Evolutionary conservation across 1,284 basidiomycete genomes (phyloP).

Genomic region (Hemileccinum hortonii): DNA sequence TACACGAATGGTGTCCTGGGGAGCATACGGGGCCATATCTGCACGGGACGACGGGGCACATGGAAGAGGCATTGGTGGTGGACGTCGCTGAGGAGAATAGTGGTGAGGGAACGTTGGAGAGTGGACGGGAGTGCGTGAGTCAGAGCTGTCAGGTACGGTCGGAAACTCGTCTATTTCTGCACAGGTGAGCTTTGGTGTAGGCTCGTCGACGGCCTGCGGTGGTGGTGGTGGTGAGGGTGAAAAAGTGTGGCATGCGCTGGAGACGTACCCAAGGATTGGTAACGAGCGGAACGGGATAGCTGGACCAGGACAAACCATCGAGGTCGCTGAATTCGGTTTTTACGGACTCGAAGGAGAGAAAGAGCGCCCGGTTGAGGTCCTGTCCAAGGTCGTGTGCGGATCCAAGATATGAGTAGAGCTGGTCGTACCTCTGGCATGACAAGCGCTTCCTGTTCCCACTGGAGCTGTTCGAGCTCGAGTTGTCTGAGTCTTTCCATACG

Average conservation of each 20-base stretch:
- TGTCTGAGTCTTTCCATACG: slow-evolving; percentile 34
- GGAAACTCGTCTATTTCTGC: slow-evolving; percentile 23
- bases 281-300: slow-evolving; percentile 22
- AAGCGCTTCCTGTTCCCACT: slow-evolving; percentile 49
- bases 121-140: slow-evolving; percentile 5
- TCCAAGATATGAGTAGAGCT: too few relatives aligned
- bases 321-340: slow-evolving; percentile 51
- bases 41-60: slow-evolving; percentile 36
- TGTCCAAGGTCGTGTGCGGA: slow-evolving; percentile 19
- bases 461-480: slow-evolving; percentile 47
- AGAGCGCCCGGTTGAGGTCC: slow-evolving; percentile 41
- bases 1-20: slow-evolving; percentile 42
- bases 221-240: slow-evolving; percentile 3
- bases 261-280: slow-evolving; percentile 28
- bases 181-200: slow-evolving; percentile 26
- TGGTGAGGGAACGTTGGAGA: slow-evolving; percentile 11
- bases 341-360: slow-evolving; percentile 43
- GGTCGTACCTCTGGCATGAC: slow-evolving; percentile 47
- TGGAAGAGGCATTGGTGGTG: slow-evolving; percentile 7
- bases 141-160: slow-evolving; percentile 2
- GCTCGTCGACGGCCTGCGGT: slow-evolving; percentile 25
- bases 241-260: background rate
- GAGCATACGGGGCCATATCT: slow-evolving; percentile 32
- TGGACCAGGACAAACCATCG: slow-evolving; percentile 47
- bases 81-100: slow-evolving; percentile 11